Percentiles rank a stretch among this genome's conserved stretches.
These are phyloP conservation scores for Ceratocystis destructans DNA, from an alignment of 2,329 filamentous ascomycete genomes.

Conservation along the genomic window DNA sequence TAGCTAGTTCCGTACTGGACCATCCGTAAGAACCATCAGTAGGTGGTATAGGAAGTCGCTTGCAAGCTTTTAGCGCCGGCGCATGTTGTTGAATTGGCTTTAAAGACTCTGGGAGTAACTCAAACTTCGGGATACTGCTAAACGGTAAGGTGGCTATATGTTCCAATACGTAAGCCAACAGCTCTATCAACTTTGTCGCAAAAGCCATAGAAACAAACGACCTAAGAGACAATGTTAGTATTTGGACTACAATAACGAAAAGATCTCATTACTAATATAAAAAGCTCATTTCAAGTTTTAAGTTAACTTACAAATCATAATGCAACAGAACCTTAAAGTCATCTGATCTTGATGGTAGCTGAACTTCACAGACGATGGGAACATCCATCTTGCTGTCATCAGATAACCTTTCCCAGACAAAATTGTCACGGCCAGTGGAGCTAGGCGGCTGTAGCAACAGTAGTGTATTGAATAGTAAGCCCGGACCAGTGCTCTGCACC, in stretches of 20 bases:
- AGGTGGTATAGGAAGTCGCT: background rate
- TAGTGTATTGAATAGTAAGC: slow-evolving; percentile 60
- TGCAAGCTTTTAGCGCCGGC: background rate
- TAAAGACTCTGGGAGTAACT: background rate
- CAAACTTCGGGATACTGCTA: background rate
- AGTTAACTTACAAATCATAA: slow-evolving; percentile 35
- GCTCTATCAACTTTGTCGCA: background rate
- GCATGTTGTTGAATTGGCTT: background rate
- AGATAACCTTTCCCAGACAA: slow-evolving; percentile 42
- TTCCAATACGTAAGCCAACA: background rate
- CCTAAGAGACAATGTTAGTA: background rate
- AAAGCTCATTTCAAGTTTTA: too few relatives aligned
- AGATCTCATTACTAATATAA: background rate
- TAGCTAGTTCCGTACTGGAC: slow-evolving; percentile 36
- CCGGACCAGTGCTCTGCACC: slow-evolving; percentile 29
- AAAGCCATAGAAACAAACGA: background rate
- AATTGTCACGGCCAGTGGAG: slow-evolving; percentile 34
- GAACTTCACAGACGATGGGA: slow-evolving; percentile 63
- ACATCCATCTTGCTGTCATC: slow-evolving; percentile 56
- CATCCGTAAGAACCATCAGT: slow-evolving; percentile 26
- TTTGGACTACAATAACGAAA: background rate
- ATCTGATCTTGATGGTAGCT: slow-evolving; percentile 39
- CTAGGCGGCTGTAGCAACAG: slow-evolving; percentile 62
- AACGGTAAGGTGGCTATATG: background rate
- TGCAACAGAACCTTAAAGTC: slow-evolving; percentile 48